A percentile compares a stretch with the other conserved stretches of the same genome.
Conservation (phyloP, 192 early-diverging fungal species). For the Cladochytrium replicatum region DNA sequence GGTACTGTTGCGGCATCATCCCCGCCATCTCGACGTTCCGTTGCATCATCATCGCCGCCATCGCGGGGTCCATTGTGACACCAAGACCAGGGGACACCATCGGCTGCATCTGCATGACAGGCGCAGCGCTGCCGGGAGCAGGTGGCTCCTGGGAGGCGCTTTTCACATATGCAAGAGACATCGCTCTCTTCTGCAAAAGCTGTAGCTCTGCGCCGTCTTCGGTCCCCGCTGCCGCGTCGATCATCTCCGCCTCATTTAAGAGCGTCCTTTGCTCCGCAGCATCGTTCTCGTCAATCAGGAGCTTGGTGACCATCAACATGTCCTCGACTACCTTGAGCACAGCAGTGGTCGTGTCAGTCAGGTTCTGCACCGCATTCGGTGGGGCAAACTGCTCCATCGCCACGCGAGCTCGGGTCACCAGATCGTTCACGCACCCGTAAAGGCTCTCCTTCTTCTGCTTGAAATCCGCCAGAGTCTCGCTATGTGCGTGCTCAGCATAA, state of each 20-base stretch:
- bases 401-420: conserved; percentile 45
- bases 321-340: conserved; percentile 45
- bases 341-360: conserved; percentile 35
- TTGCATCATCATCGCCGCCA: no score
- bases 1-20: no score
- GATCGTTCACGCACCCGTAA: conserved; percentile 29
- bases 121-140: conserved; percentile 4
- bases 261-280: conserved; percentile 25
- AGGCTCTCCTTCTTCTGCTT: conserved; percentile 24
- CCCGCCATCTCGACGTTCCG: no score
- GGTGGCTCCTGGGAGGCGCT: conserved; percentile 3
- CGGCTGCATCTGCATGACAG: not conserved
- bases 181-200: conserved; percentile 25
- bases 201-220: conserved; percentile 18
- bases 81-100: not conserved
- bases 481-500: conserved; percentile 8
- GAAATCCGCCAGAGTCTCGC: conserved; percentile 24
- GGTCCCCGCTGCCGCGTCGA: conserved; percentile 10
- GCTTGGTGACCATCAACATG: conserved; percentile 35
- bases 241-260: conserved; percentile 20
- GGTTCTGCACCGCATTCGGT: conserved; percentile 37
- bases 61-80: not conserved
- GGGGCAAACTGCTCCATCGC: conserved; percentile 50
- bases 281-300: conserved; percentile 43
- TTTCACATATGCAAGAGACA: conserved; percentile 27